Evolutionary conservation across 345 rosid genomes (phyloP).

Genomic region (Triadica sebifera): DNA sequence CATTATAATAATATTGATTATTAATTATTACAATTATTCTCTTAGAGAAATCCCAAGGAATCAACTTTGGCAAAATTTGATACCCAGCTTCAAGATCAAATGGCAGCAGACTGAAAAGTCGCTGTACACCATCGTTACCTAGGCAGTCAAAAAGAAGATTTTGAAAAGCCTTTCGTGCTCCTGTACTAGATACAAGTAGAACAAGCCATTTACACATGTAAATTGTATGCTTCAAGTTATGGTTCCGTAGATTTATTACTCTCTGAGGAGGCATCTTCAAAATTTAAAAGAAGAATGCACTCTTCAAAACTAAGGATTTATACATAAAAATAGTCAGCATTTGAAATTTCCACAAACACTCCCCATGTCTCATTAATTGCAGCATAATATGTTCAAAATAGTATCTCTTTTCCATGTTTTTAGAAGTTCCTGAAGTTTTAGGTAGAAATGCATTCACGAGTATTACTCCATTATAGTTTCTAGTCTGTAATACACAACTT

Average conservation of each 20-base stretch:
- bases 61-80: slow-evolving; percentile 53
- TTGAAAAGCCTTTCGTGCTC: neutral
- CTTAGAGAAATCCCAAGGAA: slow-evolving; percentile 64
- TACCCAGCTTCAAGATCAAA: slow-evolving; percentile 66
- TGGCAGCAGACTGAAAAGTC: slow-evolving; percentile 26
- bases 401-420: neutral
- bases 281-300: no score
- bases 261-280: no score
- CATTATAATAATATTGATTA: no score
- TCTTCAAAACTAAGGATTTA: neutral
- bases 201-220: neutral
- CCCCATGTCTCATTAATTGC: neutral
- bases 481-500: neutral
- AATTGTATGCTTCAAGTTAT: neutral
- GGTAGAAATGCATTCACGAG: neutral
- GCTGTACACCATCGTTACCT: slow-evolving; percentile 47
- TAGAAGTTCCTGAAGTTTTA: neutral
- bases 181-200: neutral
- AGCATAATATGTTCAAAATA: neutral
- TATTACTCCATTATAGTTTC: neutral
- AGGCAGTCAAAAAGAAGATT: slow-evolving; percentile 19
- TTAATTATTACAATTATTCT: no score
- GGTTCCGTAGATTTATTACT: neutral
- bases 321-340: neutral
- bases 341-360: neutral